Evolutionary conservation across 805 yeast species (phyloP).

Genomic region (Hanseniaspora vineae): DNA sequence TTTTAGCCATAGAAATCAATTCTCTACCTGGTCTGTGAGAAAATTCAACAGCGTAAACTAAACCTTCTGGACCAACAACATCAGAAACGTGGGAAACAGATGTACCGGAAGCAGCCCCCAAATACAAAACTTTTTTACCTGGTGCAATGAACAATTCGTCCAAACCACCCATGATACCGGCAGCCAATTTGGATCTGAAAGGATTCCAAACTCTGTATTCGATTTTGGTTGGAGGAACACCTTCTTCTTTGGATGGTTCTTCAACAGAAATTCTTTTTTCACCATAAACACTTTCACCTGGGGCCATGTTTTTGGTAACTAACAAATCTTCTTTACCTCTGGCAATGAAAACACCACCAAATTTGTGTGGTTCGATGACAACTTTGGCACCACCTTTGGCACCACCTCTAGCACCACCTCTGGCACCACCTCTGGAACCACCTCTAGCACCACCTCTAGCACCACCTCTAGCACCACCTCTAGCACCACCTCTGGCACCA

Average conservation of each 20-base stretch:
- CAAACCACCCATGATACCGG: slow-evolving; percentile 99
- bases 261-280: slow-evolving; percentile 93
- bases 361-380: slow-evolving; percentile 96
- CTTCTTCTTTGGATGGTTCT: slow-evolving; percentile 82
- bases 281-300: slow-evolving; percentile 98
- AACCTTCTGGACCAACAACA: slow-evolving; percentile 97
- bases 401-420: slow-evolving; percentile 71
- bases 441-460: slow-evolving; percentile 46
- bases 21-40: slow-evolving; percentile 99
- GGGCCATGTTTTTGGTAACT: slow-evolving; percentile 92
- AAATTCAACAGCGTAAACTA: slow-evolving; percentile 97
- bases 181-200: slow-evolving; percentile 98
- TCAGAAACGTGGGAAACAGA: slow-evolving; percentile 98
- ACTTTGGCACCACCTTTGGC: slow-evolving; percentile 91
- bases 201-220: slow-evolving; percentile 99
- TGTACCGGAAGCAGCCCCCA: slow-evolving; percentile 99
- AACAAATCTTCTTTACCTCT: slow-evolving; percentile 98
- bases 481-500: slow-evolving; percentile 37
- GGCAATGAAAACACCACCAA: slow-evolving; percentile 97
- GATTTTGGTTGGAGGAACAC: slow-evolving; percentile 80
- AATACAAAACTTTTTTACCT: slow-evolving; percentile 91
- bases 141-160: slow-evolving; percentile 96
- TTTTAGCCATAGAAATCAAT: slow-evolving; percentile 97
- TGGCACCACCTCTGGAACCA: slow-evolving; percentile 41
- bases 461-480: slow-evolving; percentile 38